Percentiles rank a stretch among this genome's conserved stretches.
These are phyloP conservation scores for Nannizziopsis barbatae DNA, from an alignment of 2,329 filamentous ascomycete genomes.

Conservation along the genomic window DNA sequence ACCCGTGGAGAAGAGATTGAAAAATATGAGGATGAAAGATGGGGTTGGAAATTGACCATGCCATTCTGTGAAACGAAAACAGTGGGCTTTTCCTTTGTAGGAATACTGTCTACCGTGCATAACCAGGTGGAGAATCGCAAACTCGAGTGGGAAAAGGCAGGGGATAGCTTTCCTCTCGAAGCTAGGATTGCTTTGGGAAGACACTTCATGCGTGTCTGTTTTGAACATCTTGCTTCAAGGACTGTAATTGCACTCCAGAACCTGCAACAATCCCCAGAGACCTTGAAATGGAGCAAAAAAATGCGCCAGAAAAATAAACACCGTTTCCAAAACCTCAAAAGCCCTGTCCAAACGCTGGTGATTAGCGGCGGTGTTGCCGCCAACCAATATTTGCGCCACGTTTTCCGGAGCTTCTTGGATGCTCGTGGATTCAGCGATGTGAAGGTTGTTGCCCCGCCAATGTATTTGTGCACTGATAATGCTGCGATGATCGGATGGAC, in stretches of 20 bases:
- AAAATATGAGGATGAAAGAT: constrained; percentile 36
- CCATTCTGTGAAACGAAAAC: constrained; percentile 52
- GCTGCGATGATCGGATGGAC: constrained; percentile 97
- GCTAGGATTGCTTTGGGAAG: constrained; percentile 60
- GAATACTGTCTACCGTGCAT: constrained; percentile 55
- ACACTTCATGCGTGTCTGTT: constrained; percentile 66
- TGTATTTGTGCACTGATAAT: constrained; percentile 78
- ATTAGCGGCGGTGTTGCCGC: constrained; percentile 84
- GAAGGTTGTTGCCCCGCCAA: constrained; percentile 60
- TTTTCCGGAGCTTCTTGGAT: constrained; percentile 52
- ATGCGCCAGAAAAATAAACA: not conserved
- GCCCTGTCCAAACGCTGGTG: constrained; percentile 52
- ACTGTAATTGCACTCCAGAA: constrained; percentile 57
- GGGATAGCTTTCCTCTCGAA: constrained; percentile 35
- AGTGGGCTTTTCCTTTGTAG: constrained; percentile 64
- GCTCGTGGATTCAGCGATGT: constrained; percentile 54
- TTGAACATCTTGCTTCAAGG: constrained; percentile 74
- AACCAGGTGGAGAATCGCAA: constrained; percentile 40
- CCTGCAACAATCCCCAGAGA: constrained; percentile 17
- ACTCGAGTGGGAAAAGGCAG: constrained; percentile 23
- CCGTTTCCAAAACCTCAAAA: not conserved
- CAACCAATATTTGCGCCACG: constrained; percentile 63
- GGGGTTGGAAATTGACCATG: constrained; percentile 58
- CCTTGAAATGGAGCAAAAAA: not conserved
- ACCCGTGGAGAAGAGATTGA: constrained; percentile 50